Evolutionary conservation across 345 rosid species (phyloP).

Genomic region (Isatis tinctoria): DNA sequence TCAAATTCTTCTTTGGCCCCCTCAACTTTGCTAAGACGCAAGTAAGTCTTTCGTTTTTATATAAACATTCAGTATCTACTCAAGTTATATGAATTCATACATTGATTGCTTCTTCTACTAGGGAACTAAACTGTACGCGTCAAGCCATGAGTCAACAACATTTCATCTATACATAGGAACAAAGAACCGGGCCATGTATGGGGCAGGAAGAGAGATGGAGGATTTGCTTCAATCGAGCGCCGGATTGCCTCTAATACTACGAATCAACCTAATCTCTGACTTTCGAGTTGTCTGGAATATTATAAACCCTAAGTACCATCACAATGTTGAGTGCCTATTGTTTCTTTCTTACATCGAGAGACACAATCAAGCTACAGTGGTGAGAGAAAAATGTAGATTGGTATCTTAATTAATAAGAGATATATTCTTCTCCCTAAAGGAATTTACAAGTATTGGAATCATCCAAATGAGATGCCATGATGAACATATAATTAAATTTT

Average conservation of each 20-base stretch:
- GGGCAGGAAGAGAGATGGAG: conserved; percentile 76
- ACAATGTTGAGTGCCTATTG: conserved; percentile 50
- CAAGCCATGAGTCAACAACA: conserved; percentile 35
- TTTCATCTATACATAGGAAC: conserved; percentile 53
- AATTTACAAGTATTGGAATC: background rate
- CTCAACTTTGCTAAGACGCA: conserved; percentile 55
- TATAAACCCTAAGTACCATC: conserved; percentile 51
- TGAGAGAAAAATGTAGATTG: conserved; percentile 13
- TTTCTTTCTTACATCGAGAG: conserved; percentile 39
- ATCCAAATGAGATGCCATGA: background rate
- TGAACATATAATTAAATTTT: background rate
- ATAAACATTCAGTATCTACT: background rate
- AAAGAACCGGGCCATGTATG: conserved; percentile 69
- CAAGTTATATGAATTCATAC: background rate
- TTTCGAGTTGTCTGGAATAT: conserved; percentile 57
- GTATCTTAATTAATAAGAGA: conserved; percentile 13
- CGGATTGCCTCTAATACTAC: conserved; percentile 58
- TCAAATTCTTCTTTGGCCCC: conserved; percentile 53
- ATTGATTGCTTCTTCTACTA: conserved; percentile 6
- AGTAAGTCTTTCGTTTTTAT: conserved; percentile 36
- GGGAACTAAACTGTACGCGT: conserved; percentile 56
- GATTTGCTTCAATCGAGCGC: conserved; percentile 66
- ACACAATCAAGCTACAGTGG: conserved; percentile 23
- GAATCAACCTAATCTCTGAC: conserved; percentile 36
- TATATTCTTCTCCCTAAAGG: background rate